phyloP scores from a whole-genome alignment of 768 basidiomycete species.

The Hemileccinum rubropunctum region DNA sequence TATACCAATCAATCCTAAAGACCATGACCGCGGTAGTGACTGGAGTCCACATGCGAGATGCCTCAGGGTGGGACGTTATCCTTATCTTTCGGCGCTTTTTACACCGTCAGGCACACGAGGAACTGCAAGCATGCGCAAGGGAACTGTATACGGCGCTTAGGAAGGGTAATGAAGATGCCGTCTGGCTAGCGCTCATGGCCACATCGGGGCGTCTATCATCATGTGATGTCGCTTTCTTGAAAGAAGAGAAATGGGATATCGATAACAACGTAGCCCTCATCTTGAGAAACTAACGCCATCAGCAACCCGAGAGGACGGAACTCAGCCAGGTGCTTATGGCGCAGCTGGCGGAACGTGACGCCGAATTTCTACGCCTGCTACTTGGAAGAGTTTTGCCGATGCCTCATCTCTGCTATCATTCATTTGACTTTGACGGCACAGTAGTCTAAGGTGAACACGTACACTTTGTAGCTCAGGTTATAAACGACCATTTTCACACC shows the following conservation, averaged over 20 bases:
- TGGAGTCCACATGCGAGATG: conserved; percentile 68
- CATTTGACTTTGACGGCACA: background rate
- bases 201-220: conserved; percentile 45
- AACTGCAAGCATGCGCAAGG: conserved; percentile 66
- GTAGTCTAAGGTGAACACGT: conserved; percentile 28
- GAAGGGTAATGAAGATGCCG: conserved; percentile 68
- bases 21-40: conserved; percentile 68
- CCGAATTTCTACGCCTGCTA: conserved; percentile 80
- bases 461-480: conserved; percentile 95
- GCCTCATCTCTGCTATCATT: conserved; percentile 65
- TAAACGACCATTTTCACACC: conserved; percentile 93
- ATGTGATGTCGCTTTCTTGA: conserved; percentile 48
- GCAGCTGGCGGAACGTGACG: conserved; percentile 53
- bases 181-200: conserved; percentile 74
- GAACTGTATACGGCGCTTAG: conserved; percentile 61
- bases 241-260: conserved; percentile 63
- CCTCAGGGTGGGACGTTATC: conserved; percentile 78
- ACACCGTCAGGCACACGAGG: conserved; percentile 60
- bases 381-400: conserved; percentile 71
- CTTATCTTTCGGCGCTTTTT: conserved; percentile 77
- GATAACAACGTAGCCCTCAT: conserved; percentile 35
- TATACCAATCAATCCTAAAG: conserved; percentile 72
- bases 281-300: conserved; percentile 26
- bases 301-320: background rate
- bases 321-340: conserved; percentile 10